Base-by-base conservation (phyloP, 2,329 filamentous ascomycete species). In the Alternaria rosae region DNA sequence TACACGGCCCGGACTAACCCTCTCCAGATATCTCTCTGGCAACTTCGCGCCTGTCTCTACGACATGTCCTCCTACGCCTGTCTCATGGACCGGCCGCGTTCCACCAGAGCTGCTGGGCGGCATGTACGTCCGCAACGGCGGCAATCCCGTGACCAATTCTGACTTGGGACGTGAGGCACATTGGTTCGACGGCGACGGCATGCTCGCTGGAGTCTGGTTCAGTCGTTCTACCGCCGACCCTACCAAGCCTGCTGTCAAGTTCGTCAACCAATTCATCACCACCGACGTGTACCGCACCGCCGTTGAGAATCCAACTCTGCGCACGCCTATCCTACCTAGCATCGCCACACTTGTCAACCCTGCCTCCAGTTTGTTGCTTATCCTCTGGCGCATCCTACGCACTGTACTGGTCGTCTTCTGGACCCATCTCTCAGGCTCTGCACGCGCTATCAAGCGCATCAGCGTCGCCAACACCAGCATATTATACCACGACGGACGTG, bases 131-230 rank as follows among this genome's bases (percentile, higher is more conserved):
- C 86, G 90, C 15, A 92, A 92, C 72, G 90, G 90, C 42, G 88
- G 87, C 26, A 92, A 92, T 69, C 89, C 90, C 6, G 81, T 90
- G 8, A 84, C 84, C 26, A 88, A 91, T 60, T 81, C 86, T 21
- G 86, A 90, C 56, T 75, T 87, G 3, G 85, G 84, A 41, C 83
- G 88, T 65, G 88, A 90, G 71, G 85, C 87, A 9, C 90, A 92
- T 72, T 92, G 89, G 89, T 92, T 92, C 64, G 90, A 92, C 68
- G 90, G 90, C 30, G 89, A 92, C 73, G 90, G 90, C 5, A 92
- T 92, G 90, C 85, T 92, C 11, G 86, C 86, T 28, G 90, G 90
- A 2, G 89, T 92, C 0, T 82, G 82, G 17, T 92, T 91, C 72
- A 80, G 80, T 26, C 81, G 81, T 3, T 61, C 76, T 79, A 30